These are phyloP conservation scores for Ustilago cynodontis DNA, from an alignment of 1,284 basidiomycete species.

Conservation along the genomic window DNA sequence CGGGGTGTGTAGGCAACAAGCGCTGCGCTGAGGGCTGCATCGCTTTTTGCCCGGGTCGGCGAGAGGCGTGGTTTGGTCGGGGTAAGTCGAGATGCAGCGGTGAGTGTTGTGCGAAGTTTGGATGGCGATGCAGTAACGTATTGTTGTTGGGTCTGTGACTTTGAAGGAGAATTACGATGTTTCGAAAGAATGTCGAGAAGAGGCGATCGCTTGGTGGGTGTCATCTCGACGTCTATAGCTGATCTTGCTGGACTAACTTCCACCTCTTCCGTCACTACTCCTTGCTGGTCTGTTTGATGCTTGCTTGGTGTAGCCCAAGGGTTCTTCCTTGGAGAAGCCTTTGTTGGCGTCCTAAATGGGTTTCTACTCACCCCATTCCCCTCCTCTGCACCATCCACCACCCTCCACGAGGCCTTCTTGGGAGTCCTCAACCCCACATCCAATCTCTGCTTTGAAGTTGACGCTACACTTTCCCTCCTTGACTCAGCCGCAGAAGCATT, in stretches of 20 bases:
- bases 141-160: constrained; percentile 10
- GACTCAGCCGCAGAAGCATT: background rate
- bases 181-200: constrained; percentile 9
- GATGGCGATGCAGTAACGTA: constrained; percentile 37
- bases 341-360: constrained; percentile 39
- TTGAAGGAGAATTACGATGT: constrained; percentile 14
- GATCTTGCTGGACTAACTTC: constrained; percentile 33
- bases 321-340: background rate
- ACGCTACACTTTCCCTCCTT: background rate
- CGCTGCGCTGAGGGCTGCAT: constrained; percentile 27
- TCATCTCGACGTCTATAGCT: constrained; percentile 46
- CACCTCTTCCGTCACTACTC: background rate
- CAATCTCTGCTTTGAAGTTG: constrained; percentile 26
- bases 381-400: background rate
- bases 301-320: background rate
- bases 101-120: constrained; percentile 27
- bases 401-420: constrained; percentile 13
- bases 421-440: constrained; percentile 32
- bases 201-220: constrained; percentile 34
- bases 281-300: background rate
- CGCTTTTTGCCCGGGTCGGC: background rate
- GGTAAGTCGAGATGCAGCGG: constrained; percentile 11
- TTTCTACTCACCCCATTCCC: constrained; percentile 7
- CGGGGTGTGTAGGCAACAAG: constrained; percentile 55
- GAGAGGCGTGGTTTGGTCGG: constrained; percentile 16